Evolutionary conservation across 202 grass and related monocot species (phyloP).

Genomic region (Carex arenaria): DNA sequence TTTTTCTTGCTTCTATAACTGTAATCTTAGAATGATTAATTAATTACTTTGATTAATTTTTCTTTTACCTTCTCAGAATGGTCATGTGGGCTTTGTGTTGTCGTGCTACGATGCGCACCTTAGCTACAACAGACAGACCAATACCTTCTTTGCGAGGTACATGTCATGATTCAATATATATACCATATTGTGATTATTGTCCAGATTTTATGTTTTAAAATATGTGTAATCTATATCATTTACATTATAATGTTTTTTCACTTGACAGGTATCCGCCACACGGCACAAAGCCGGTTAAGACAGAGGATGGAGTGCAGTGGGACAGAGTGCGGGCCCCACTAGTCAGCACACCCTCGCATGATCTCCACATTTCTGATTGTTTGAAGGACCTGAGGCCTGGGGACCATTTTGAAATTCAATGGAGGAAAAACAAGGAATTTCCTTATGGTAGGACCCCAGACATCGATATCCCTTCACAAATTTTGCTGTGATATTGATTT

Average conservation of each 20-base stretch:
- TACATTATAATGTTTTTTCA: neutral
- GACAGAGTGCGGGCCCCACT: conserved; percentile 52
- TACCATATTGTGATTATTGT: neutral
- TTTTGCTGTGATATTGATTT: conserved; percentile 7
- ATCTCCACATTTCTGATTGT: conserved; percentile 61
- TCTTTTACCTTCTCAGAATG: conserved; percentile 47
- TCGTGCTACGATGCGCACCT: conserved; percentile 92
- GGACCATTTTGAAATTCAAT: conserved; percentile 86
- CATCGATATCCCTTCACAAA: neutral
- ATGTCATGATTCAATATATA: neutral
- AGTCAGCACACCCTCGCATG: conserved; percentile 44
- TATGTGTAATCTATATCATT: neutral
- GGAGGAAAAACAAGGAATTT: conserved; percentile 84
- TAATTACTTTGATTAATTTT: conserved; percentile 12
- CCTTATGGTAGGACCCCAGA: conserved; percentile 52
- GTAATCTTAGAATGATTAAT: neutral
- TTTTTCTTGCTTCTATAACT: neutral
- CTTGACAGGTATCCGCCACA: conserved; percentile 69
- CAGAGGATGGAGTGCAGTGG: conserved; percentile 70
- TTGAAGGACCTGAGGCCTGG: conserved; percentile 49
- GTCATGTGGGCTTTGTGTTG: conserved; percentile 72
- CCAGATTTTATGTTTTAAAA: neutral
- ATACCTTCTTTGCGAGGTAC: conserved; percentile 87
- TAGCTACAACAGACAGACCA: conserved; percentile 55
- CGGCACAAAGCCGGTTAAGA: conserved; percentile 55